These are phyloP conservation scores for Jamesozyma jinghongensis DNA, from an alignment of 805 yeast species.

Conservation along the genomic window DNA sequence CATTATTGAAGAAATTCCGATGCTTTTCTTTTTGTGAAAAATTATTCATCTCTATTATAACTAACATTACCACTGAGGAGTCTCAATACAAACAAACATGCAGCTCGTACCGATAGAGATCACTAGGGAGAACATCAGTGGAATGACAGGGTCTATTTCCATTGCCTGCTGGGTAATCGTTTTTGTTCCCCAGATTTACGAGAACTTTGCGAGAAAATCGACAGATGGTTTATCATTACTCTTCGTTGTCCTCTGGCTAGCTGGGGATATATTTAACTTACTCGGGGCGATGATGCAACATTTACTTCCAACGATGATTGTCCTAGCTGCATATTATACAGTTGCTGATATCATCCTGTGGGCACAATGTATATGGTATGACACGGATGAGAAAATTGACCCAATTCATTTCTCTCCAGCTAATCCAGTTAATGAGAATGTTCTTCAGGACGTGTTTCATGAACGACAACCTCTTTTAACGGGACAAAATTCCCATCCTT, in stretches of 20 bases:
- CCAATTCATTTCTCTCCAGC: conserved; percentile 82
- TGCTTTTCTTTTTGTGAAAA: too few relatives aligned
- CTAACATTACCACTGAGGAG: neutral
- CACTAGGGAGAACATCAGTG: conserved; percentile 65
- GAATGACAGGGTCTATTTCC: conserved; percentile 70
- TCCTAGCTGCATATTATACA: conserved; percentile 87
- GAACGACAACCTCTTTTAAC: conserved; percentile 26
- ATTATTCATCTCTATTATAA: neutral
- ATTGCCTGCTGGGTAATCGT: conserved; percentile 97
- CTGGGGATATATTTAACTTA: conserved; percentile 90
- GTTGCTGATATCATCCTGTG: conserved; percentile 79
- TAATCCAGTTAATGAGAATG: conserved; percentile 68
- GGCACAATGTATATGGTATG: conserved; percentile 76
- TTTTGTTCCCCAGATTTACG: conserved; percentile 93
- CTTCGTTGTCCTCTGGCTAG: conserved; percentile 83
- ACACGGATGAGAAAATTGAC: conserved; percentile 46
- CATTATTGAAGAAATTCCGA: too few relatives aligned
- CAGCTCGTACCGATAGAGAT: conserved; percentile 42
- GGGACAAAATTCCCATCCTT: conserved; percentile 1
- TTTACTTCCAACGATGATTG: conserved; percentile 88
- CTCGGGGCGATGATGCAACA: conserved; percentile 86
- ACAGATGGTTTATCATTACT: conserved; percentile 84
- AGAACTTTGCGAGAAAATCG: conserved; percentile 74
- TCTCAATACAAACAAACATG: conserved; percentile 8
- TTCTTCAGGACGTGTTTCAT: conserved; percentile 38